Evolutionary conservation across 2,329 filamentous ascomycete genomes (phyloP), one percentile per base, ranked within the genome.

Genomic region (Colletotrichum costaricense): DNA sequence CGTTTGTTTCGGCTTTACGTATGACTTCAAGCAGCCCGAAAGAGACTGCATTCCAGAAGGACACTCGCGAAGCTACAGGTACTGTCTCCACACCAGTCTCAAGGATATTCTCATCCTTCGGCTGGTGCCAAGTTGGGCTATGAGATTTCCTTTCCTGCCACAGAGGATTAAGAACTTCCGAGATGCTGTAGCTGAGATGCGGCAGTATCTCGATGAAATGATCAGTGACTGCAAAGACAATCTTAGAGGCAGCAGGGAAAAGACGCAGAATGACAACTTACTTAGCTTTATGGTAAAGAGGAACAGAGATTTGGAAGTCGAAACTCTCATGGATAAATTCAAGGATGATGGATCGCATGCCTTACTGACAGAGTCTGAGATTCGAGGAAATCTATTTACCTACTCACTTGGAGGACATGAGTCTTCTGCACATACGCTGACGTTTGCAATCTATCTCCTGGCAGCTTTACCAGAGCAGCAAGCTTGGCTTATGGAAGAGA

Each of bases 21-120:
- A 60, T 42, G 30, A 60, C n/a, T 60, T 60, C 57, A 60, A 60
- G 22, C 57, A 60, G 30, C 57, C 57, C 11, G 57, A 28, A 24
- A 22, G 22, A 8, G 14, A 33, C 8, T 35, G 7, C 16, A 38
- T 60, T 3, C 57, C n/a, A n/a, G 7, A 19, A 16, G 30, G 57
- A 12, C 57, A 60, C n/a, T 60, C 30, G 4, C 28, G n/a, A 22
- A 60, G 57, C 30, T 60, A 60, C 57, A 42, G 19, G 33, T 9
- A 60, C 5, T 38, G 57, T 14, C 30, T 60, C 16, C 30, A 60
- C n/a, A 60, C 19, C 8, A 14, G 57, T 26, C 30, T 42, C 33
- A 60, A 42, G n/a, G 57, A 35, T 3, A 35, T 59, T 14, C n/a
- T 59, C 8, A 42, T 59, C 16, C 57, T 59, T 14, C 28, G 57